phyloP scores from a whole-genome alignment of 2,329 filamentous ascomycete genomes.

The Leptographium procerum region DNA sequence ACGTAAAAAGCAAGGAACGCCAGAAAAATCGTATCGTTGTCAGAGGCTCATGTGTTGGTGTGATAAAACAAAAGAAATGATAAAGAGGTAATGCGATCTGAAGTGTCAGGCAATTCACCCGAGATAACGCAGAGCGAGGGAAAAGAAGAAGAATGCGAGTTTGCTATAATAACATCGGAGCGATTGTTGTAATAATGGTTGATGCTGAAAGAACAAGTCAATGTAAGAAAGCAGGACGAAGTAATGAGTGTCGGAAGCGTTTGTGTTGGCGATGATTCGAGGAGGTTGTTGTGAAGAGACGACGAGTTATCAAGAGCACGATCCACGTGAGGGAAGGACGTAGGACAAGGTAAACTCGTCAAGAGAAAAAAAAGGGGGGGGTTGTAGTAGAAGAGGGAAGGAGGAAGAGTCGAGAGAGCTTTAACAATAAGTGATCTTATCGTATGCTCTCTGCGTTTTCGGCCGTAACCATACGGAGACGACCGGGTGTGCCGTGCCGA shows the following conservation, averaged over 20 bases:
- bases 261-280: not conserved
- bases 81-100: constrained; percentile 14
- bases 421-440: constrained; percentile 15
- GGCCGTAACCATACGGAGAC: constrained; percentile 28
- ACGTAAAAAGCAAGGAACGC: constrained; percentile 14
- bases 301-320: constrained; percentile 1
- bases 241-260: not conserved
- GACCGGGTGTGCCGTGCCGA: constrained; percentile 20
- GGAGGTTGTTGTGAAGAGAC: not conserved
- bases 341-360: not conserved
- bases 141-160: constrained; percentile 16
- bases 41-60: constrained; percentile 5
- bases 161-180: constrained; percentile 34
- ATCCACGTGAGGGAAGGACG: constrained; percentile 6
- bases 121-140: constrained; percentile 10
- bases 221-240: not conserved
- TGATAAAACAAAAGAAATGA: constrained; percentile 18
- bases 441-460: constrained; percentile 2
- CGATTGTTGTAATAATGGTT: constrained; percentile 14
- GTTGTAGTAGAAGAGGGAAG: not conserved
- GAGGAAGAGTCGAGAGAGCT: not conserved
- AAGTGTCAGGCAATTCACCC: constrained; percentile 13
- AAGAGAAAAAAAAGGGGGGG: not conserved
- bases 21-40: constrained; percentile 6
- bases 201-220: not conserved